A percentile compares a stretch with the other conserved stretches of the same genome.
Evolutionary conservation across 2,329 filamentous ascomycete species (phyloP).

Genomic region (Ascochyta viciae-villosae): DNA sequence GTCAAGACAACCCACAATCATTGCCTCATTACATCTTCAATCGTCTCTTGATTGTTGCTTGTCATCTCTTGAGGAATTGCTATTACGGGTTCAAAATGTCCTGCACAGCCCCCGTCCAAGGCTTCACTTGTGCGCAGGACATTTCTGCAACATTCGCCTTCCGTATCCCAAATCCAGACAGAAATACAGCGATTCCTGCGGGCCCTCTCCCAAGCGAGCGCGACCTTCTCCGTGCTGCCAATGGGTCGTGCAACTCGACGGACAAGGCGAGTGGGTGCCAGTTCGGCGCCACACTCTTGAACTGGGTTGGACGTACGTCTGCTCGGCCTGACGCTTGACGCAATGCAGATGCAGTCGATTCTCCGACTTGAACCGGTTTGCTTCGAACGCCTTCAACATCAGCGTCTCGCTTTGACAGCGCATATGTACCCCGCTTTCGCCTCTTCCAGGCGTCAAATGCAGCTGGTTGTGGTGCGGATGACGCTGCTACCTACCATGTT

Average conservation of each 20-base stretch:
- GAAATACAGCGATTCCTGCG: neutral
- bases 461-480: slow-evolving; percentile 1
- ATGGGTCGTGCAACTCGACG: neutral
- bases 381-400: neutral
- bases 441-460: neutral
- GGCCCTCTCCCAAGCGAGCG: neutral
- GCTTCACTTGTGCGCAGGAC: neutral
- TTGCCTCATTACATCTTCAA: neutral
- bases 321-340: slow-evolving; percentile 8
- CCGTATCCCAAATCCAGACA: no score
- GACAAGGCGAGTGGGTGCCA: neutral
- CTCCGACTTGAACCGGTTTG: neutral
- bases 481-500: slow-evolving; percentile 10
- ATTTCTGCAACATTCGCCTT: neutral
- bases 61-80: no score
- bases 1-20: neutral
- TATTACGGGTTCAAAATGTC: no score
- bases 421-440: slow-evolving; percentile 13
- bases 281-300: neutral
- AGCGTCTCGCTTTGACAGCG: slow-evolving; percentile 2
- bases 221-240: neutral
- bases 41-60: neutral
- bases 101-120: neutral
- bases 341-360: slow-evolving; percentile 7
- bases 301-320: neutral